Base-by-base conservation (phyloP, 176 grass and related monocot species). In the Phyllostachys edulis region DNA sequence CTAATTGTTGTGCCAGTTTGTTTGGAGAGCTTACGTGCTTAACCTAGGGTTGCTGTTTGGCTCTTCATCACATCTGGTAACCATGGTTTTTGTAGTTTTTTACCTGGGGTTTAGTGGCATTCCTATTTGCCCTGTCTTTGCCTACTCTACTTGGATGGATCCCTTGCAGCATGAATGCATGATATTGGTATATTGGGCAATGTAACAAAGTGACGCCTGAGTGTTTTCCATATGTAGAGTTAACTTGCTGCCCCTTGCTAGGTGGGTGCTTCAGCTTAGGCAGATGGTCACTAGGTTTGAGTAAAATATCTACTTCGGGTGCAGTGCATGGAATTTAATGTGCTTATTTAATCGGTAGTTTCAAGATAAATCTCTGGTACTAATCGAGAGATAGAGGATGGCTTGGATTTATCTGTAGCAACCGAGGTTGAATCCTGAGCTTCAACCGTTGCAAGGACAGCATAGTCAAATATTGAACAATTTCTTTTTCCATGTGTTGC, bases 1-100 rank as follows among this genome's bases (percentile, higher is more conserved):
- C 21, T 2, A 36, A 23, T 23, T 3, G 45, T 41, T n/a, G 68
- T 72, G 68, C 26, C 40, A 46, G 34, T 76, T 61, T 36, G 26
- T 44, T 23, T 61, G 10, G 20, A 55, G 80, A 61, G 8, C 42
- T 44, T 44, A 44, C 11, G 42, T 44, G 67, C 52, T 34, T 42
- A 70, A 34, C 51, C 63, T 63, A 75, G 34, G 41, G 47, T 63
- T 85, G 34, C 1, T 78, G 38, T 54, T 71, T 40, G 34, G 41
- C 6, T 88, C 41, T 56, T 76, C 15, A 32, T 41, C n/a, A 50
- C 62, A 67, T 55, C 23, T 59, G 45, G 45, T 23, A 80, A 85
- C 9, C 52, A 1, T 76, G 29, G 1, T 54, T 40, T 84, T 2
- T 84, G 16, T 62, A 45, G 34, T 40, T 75, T 83, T 64, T 0